These are phyloP conservation scores for Lasiosphaeriaceae sp. DNA, from an alignment of 495 filamentous ascomycete species.

Conservation along the genomic window DNA sequence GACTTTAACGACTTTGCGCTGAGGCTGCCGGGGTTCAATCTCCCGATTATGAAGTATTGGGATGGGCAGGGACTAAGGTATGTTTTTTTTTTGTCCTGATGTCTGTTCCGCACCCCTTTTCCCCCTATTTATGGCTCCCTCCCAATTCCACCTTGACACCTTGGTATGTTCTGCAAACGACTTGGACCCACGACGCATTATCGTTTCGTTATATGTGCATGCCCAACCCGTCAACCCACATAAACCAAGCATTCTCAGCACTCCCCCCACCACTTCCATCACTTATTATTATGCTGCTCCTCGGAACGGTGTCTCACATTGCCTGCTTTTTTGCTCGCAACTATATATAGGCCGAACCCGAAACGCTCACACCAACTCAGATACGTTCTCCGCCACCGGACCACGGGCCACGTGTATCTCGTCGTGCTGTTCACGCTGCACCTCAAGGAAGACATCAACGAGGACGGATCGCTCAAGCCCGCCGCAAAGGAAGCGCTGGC, in stretches of 20 bases:
- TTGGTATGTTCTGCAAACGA: too few relatives aligned
- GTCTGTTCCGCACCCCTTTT: background rate
- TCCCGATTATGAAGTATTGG: slow-evolving; percentile 77
- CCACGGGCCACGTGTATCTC: slow-evolving; percentile 66
- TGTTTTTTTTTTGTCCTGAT: slow-evolving; percentile 20
- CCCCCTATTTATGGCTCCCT: background rate
- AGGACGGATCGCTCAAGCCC: slow-evolving; percentile 52
- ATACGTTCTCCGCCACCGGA: slow-evolving; percentile 79
- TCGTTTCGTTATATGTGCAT: too few relatives aligned
- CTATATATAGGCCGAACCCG: slow-evolving; percentile 21
- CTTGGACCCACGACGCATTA: too few relatives aligned
- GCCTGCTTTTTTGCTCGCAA: background rate
- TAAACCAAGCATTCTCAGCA: too few relatives aligned
- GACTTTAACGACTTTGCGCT: slow-evolving; percentile 80
- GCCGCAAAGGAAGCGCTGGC: slow-evolving; percentile 25
- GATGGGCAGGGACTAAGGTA: slow-evolving; percentile 62
- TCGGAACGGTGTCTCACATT: slow-evolving; percentile 1
- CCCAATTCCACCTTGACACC: background rate
- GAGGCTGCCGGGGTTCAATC: slow-evolving; percentile 69
- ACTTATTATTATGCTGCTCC: too few relatives aligned
- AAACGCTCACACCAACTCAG: slow-evolving; percentile 67
- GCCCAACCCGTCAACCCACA: too few relatives aligned
- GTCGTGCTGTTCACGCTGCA: slow-evolving; percentile 77
- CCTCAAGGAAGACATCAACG: slow-evolving; percentile 56
- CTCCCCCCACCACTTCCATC: too few relatives aligned